These are phyloP conservation scores for Halocafeteria seosinensis DNA, from an alignment of 108 stramenopile species.

Conservation along the genomic window DNA sequence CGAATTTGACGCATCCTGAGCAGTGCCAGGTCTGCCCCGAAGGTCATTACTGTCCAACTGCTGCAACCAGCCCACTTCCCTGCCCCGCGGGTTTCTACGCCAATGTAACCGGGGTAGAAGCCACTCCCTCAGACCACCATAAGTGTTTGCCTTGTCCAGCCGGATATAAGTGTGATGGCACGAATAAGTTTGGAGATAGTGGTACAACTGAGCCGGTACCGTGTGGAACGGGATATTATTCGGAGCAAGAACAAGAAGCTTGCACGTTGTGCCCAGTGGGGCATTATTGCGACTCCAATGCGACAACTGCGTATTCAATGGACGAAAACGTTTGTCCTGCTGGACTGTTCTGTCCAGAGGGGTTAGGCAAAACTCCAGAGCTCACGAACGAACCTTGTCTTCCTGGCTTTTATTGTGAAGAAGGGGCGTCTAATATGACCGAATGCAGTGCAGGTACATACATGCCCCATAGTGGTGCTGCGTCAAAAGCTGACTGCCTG, in stretches of 20 bases:
- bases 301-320: not conserved
- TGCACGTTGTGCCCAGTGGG: slow-evolving; percentile 8
- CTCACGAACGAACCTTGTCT: not conserved
- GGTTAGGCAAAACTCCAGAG: not conserved
- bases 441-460: slow-evolving; percentile 23
- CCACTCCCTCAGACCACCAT: too few species aligned
- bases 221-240: not conserved
- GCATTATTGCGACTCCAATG: slow-evolving; percentile 3
- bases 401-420: slow-evolving; percentile 8
- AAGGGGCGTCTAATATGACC: not conserved
- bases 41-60: slow-evolving; percentile 23
- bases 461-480: slow-evolving; percentile 16
- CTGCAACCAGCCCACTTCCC: slow-evolving; percentile 8
- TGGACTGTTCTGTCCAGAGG: slow-evolving; percentile 19
- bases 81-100: not conserved
- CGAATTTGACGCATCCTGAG: not conserved
- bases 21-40: not conserved
- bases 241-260: not conserved
- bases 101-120: too few species aligned
- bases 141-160: not conserved
- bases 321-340: slow-evolving; percentile 21
- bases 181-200: not conserved
- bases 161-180: not conserved
- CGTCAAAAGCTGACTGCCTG: slow-evolving; percentile 17
- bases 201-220: not conserved